Percentiles rank a stretch among this genome's conserved stretches.
phyloP scores from a whole-genome alignment of 768 basidiomycete genomes.

The Glaciozyma antarctica region DNA sequence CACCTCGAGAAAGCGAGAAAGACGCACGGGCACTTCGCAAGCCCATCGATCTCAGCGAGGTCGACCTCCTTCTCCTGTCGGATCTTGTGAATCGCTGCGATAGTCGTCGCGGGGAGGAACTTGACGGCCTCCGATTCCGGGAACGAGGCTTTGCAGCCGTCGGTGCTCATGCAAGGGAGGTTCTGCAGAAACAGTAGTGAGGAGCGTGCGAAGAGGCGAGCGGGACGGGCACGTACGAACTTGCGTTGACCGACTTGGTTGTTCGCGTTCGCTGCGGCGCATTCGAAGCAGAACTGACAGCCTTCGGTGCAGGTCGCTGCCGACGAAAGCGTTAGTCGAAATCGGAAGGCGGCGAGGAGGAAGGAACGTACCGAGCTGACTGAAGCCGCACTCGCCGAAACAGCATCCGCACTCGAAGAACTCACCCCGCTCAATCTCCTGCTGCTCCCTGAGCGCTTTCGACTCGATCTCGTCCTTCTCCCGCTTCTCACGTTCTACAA shows the following conservation, averaged over 20 bases:
- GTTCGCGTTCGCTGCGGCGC: conserved; percentile 21
- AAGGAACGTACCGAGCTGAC: conserved; percentile 10
- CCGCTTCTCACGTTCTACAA: neutral
- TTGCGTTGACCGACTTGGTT: conserved; percentile 27
- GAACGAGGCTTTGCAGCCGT: conserved; percentile 27
- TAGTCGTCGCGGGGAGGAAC: conserved; percentile 17
- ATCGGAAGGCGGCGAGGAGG: neutral
- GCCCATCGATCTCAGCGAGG: conserved; percentile 24
- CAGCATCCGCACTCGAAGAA: conserved; percentile 35
- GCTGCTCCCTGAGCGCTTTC: neutral
- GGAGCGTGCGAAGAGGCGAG: neutral
- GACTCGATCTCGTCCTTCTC: neutral
- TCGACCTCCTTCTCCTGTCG: conserved; percentile 31
- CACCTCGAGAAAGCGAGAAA: neutral
- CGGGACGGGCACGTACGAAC: conserved; percentile 10
- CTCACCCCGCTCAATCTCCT: conserved; percentile 10
- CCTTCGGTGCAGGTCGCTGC: conserved; percentile 27
- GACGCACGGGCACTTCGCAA: conserved; percentile 24
- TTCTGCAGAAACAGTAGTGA: too few relatives aligned
- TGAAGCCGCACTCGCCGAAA: conserved; percentile 24
- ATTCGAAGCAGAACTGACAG: conserved; percentile 33
- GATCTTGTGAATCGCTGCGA: conserved; percentile 31
- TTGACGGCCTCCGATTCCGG: conserved; percentile 14
- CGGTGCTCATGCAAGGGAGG: conserved; percentile 29
- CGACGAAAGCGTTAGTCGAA: neutral